Evolutionary conservation across 495 filamentous ascomycete genomes (phyloP).

Genomic region (Neurospora sp.): DNA sequence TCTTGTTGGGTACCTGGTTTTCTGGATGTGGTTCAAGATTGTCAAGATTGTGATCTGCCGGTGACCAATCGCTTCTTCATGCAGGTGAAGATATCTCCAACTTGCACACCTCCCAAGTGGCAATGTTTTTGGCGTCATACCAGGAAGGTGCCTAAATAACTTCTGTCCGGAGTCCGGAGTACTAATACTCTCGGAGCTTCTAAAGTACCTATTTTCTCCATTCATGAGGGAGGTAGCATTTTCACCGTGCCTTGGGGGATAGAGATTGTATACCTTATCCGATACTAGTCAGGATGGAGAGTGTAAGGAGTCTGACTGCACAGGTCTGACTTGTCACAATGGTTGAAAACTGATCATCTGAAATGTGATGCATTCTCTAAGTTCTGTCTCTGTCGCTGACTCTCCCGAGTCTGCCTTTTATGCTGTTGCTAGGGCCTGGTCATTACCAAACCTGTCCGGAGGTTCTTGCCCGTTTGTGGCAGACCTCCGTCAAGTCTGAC

Average conservation of each 20-base stretch:
- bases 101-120: not conserved
- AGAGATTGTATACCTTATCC: not conserved
- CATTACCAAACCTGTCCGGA: no score
- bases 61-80: not conserved
- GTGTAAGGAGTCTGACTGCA: no score
- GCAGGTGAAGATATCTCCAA: not conserved
- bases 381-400: no score
- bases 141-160: not conserved
- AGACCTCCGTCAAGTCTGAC: no score
- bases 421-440: no score
- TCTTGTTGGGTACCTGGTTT: not conserved
- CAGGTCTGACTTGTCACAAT: no score
- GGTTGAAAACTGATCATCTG: no score
- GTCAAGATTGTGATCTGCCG: not conserved
- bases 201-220: not conserved
- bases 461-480: no score
- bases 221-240: not conserved
- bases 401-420: no score
- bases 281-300: not conserved
- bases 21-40: not conserved
- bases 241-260: not conserved
- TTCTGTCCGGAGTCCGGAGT: not conserved
- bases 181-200: not conserved
- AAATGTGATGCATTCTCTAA: no score
- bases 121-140: not conserved